Evolutionary conservation across 176 grass and related monocot genomes (phyloP).

Genomic region (Eleusine indica): DNA sequence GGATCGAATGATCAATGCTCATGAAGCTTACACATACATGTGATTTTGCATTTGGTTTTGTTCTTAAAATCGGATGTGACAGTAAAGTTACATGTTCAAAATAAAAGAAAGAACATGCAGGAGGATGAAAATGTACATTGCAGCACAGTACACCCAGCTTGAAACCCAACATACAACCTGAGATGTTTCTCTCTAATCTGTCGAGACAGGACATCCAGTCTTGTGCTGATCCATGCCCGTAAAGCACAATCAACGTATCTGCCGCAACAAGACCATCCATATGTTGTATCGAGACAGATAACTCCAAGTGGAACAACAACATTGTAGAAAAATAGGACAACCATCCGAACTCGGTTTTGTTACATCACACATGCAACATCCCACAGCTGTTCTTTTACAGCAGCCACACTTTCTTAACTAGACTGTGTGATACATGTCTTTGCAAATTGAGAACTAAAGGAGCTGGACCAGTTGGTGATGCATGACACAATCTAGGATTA

Average conservation of each 20-base stretch:
- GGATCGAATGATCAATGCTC: no score
- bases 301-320: constrained; percentile 7
- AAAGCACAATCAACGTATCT: background rate
- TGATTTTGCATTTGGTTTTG: no score
- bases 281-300: background rate
- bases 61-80: no score
- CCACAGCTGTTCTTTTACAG: background rate
- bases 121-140: no score
- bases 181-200: no score
- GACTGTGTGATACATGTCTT: background rate
- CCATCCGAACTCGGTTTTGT: constrained; percentile 10
- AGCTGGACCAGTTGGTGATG: background rate
- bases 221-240: no score
- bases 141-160: no score
- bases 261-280: background rate
- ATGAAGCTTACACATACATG: no score
- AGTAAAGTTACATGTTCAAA: no score
- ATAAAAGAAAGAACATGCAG: no score
- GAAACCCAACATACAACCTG: no score
- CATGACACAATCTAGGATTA: constrained; percentile 3
- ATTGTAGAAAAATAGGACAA: background rate
- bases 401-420: constrained; percentile 19
- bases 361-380: constrained; percentile 11
- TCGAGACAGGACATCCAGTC: no score
- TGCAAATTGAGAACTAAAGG: background rate